phyloP scores from a whole-genome alignment of 495 filamentous ascomycete genomes.

The Penicillium flavigenum region DNA sequence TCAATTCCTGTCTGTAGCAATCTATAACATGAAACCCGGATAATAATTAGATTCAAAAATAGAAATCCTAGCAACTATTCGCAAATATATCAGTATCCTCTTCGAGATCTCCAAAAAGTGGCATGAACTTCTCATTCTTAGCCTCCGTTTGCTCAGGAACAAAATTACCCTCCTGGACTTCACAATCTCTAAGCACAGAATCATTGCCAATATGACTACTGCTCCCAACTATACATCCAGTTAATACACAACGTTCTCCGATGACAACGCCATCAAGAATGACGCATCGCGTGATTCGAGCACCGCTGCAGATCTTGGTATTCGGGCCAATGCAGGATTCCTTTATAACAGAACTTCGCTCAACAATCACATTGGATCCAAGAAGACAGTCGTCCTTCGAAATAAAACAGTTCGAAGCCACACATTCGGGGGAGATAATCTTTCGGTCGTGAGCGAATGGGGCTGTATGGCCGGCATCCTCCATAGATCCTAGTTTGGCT shows the following conservation, averaged over 20 bases:
- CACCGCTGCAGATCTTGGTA: background rate
- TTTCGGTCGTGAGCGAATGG: slow-evolving; percentile 2
- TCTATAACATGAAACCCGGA: no score
- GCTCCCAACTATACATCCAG: background rate
- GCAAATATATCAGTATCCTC: background rate
- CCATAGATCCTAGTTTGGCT: background rate
- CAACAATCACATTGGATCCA: background rate
- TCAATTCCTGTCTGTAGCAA: no score
- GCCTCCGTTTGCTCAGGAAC: background rate
- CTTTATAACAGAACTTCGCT: background rate
- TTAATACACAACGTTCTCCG: background rate
- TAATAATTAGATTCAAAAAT: background rate
- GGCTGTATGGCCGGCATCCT: background rate
- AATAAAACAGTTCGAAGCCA: background rate
- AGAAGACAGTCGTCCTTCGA: background rate
- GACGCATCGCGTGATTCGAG: slow-evolving; percentile 1
- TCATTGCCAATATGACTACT: background rate
- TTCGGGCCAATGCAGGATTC: slow-evolving; percentile 1
- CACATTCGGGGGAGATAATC: background rate
- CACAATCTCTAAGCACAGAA: background rate
- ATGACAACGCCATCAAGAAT: background rate
- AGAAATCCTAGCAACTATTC: background rate
- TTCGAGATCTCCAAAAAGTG: background rate
- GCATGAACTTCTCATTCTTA: slow-evolving; percentile 3
- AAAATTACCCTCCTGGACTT: background rate